These are phyloP conservation scores for Hypsizygus ulmarius DNA, from an alignment of 1,284 basidiomycete species.

Conservation along the genomic window DNA sequence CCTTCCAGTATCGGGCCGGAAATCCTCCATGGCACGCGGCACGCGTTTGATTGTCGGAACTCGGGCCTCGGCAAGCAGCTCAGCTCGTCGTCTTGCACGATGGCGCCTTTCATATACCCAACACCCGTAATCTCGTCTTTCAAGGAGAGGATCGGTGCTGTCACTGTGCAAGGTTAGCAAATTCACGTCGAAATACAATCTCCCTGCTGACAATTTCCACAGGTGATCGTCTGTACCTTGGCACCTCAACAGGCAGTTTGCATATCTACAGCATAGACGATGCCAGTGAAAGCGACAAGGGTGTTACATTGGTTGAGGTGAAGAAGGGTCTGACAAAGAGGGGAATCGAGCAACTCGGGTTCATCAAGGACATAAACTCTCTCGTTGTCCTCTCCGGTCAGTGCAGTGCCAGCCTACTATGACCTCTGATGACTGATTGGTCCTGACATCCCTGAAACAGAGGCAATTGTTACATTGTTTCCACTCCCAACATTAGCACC, in stretches of 20 bases:
- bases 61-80: constrained; percentile 2
- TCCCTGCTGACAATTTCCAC: constrained; percentile 11
- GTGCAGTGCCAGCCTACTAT: constrained; percentile 23
- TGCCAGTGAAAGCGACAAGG: constrained; percentile 31
- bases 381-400: constrained; percentile 80
- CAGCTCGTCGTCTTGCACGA: constrained; percentile 16
- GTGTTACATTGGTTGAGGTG: constrained; percentile 53
- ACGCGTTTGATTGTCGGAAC: no score
- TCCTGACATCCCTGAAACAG: constrained; percentile 35
- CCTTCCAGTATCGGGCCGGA: no score
- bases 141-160: constrained; percentile 47
- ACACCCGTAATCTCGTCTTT: constrained; percentile 34
- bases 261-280: constrained; percentile 60
- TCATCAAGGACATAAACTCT: constrained; percentile 80
- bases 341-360: constrained; percentile 84
- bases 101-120: constrained; percentile 42
- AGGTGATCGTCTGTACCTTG: constrained; percentile 79
- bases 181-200: not conserved
- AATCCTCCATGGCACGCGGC: no score
- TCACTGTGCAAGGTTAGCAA: constrained; percentile 48
- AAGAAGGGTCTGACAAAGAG: constrained; percentile 65
- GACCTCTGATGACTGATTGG: constrained; percentile 8
- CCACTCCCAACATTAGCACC: constrained; percentile 66
- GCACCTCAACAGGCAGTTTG: constrained; percentile 69
- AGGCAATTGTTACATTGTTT: constrained; percentile 59